Percentiles rank a stretch among this genome's conserved stretches.
These are phyloP conservation scores for Phytophthora pseudosyringae DNA, from an alignment of 352 stramenopile species.

Conservation along the genomic window DNA sequence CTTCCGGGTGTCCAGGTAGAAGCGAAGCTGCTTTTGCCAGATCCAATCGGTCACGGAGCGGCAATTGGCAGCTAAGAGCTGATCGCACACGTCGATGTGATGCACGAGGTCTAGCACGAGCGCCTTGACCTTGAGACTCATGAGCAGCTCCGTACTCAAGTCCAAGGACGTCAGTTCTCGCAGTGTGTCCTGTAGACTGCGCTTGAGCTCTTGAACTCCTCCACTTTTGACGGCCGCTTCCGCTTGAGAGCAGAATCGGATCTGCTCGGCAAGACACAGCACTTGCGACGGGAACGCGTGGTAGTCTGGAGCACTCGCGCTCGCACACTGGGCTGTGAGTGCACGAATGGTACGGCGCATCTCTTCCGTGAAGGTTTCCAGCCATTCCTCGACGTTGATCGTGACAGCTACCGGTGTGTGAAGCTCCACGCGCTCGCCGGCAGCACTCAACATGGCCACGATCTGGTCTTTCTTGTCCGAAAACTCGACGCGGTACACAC, in stretches of 20 bases:
- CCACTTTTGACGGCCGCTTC: slow-evolving; percentile 89
- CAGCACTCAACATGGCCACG: slow-evolving; percentile 86
- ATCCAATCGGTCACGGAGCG: slow-evolving; percentile 77
- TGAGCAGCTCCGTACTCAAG: slow-evolving; percentile 84
- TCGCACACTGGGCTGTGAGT: slow-evolving; percentile 80
- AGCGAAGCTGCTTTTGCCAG: slow-evolving; percentile 95
- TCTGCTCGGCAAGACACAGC: slow-evolving; percentile 91
- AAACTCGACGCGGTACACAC: slow-evolving; percentile 93
- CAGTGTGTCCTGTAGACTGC: slow-evolving; percentile 69
- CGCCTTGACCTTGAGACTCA: slow-evolving; percentile 95
- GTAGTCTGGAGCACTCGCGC: slow-evolving; percentile 83
- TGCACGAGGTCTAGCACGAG: slow-evolving; percentile 97
- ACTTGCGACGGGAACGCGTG: slow-evolving; percentile 92
- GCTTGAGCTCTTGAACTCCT: slow-evolving; percentile 68
- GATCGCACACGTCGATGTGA: slow-evolving; percentile 94
- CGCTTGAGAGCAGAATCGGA: slow-evolving; percentile 91
- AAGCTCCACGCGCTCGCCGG: slow-evolving; percentile 85
- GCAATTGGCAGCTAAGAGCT: slow-evolving; percentile 75
- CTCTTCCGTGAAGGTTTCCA: slow-evolving; percentile 91
- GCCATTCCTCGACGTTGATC: slow-evolving; percentile 93
- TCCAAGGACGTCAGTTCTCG: slow-evolving; percentile 85
- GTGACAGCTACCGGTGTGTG: slow-evolving; percentile 87
- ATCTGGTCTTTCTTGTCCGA: slow-evolving; percentile 85
- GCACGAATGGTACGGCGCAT: slow-evolving; percentile 91
- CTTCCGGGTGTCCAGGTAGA: slow-evolving; percentile 76